Conservation (phyloP, 768 basidiomycete species). For the Melanogaster broomeanus region DNA sequence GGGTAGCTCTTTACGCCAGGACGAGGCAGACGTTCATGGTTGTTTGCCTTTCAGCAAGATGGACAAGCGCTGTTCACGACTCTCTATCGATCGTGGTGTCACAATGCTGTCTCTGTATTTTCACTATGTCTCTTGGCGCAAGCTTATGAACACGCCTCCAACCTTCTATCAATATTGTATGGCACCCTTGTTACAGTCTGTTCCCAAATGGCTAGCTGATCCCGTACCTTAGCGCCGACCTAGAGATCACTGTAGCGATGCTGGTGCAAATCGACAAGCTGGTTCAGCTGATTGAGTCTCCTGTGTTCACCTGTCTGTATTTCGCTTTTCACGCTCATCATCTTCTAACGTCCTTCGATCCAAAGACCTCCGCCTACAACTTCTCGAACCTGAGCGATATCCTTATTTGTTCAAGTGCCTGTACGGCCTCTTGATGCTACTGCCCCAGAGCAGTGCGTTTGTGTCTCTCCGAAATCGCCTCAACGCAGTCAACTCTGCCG, state of each 20-base stretch:
- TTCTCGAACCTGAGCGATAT: slow-evolving; percentile 95
- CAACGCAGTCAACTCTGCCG: slow-evolving; percentile 93
- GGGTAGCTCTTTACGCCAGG: slow-evolving; percentile 23
- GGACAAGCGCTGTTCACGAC: slow-evolving; percentile 94
- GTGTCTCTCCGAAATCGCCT: slow-evolving; percentile 91
- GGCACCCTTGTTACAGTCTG: slow-evolving; percentile 19
- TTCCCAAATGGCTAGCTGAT: background rate
- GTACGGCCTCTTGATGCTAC: slow-evolving; percentile 94
- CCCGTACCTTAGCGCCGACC: slow-evolving; percentile 70
- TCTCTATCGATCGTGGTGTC: slow-evolving; percentile 97
- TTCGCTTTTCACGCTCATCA: background rate
- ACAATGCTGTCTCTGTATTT: slow-evolving; percentile 96
- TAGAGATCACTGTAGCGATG: slow-evolving; percentile 94
- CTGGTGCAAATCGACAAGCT: slow-evolving; percentile 97
- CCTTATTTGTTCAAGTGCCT: slow-evolving; percentile 97
- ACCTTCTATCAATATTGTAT: slow-evolving; percentile 93
- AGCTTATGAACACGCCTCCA: slow-evolving; percentile 98
- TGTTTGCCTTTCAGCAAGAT: slow-evolving; percentile 62
- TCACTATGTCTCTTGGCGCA: slow-evolving; percentile 95
- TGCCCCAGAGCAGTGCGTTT: slow-evolving; percentile 97
- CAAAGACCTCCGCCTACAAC: slow-evolving; percentile 83
- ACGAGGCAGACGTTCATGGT: background rate
- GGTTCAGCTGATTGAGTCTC: slow-evolving; percentile 96
- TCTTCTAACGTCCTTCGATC: slow-evolving; percentile 1
- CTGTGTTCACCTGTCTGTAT: slow-evolving; percentile 91